Base-by-base conservation (phyloP, 495 filamentous ascomycete genomes). In the Cudoniella acicularis region DNA sequence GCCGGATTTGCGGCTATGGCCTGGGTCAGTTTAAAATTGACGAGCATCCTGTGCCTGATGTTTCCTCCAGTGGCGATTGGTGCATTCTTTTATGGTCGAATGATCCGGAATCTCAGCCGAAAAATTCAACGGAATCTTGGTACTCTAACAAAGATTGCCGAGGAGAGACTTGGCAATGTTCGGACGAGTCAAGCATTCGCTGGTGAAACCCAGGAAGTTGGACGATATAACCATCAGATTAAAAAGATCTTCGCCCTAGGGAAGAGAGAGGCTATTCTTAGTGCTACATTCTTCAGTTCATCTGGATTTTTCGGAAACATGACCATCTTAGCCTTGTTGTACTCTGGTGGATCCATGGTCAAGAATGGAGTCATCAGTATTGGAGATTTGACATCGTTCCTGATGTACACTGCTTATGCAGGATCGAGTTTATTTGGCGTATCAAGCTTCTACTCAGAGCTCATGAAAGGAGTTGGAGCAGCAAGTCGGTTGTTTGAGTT, bases 391-490 rank as follows among this genome's bases (percentile, higher is more conserved):
- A 91, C 95, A n/a, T 93, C 90, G 2, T 98, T 98, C 72, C 78
- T 98, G 68, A 97, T 98, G 94, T 98, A 97, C 67, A 91, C 92
- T 13, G 92, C 88, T 18, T 97, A 93, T 73, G 92, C 92, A 18
- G 92, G 92, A 9, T 88, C 86, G 22, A 91, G 87, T 73, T 83
- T 98, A 61, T 95, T 98, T 62, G 94, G 94, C 2, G 76, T 98
- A 10, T 95, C 91, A 27, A 90, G 87, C 64, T 98, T 98, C 75
- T 97, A 96, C 76, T 96, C 92, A 10, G 94, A 98, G 70, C 82
- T 98, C 18, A 98, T 97, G 94, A 98, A 98, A 69, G 95, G 95
- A 41, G 94, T 96, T 21, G 94, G 94, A 64, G 94, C 94, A 40
- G 95, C 94, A 11, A 93, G 87, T 66, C 89, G 94, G 23, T 79